Conservation (phyloP, 352 stramenopile species). For the Pilasporangium apinafurcum region DNA sequence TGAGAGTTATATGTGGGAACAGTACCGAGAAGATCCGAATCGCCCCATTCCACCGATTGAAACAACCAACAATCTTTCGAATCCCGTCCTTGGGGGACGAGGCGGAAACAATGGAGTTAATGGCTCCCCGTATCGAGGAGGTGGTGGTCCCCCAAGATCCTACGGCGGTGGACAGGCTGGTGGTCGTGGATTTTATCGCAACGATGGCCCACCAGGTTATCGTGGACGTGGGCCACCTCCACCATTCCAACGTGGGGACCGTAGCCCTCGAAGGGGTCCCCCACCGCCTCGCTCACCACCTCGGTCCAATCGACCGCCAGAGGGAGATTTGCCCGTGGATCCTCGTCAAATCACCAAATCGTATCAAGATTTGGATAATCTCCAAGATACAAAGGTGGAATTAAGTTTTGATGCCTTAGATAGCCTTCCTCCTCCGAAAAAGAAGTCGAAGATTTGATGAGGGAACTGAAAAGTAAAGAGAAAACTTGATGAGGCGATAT, state of each 20-base stretch:
- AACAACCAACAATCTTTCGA: conserved; percentile 56
- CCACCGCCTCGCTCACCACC: conserved; percentile 13
- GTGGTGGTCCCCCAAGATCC: conserved; percentile 14
- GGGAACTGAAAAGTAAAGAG: too few relatives aligned
- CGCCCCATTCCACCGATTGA: conserved; percentile 70
- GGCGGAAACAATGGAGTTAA: conserved; percentile 25
- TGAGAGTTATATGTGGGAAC: conserved; percentile 86
- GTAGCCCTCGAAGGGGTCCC: conserved; percentile 22
- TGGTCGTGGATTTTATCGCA: conserved; percentile 47
- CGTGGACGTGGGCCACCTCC: conserved; percentile 41
- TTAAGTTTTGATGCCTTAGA: conserved; percentile 78
- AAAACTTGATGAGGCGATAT: background rate
- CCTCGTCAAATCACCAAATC: conserved; percentile 76
- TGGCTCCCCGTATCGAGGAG: conserved; percentile 16
- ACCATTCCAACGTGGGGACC: conserved; percentile 32
- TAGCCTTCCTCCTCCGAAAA: conserved; percentile 77
- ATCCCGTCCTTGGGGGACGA: conserved; percentile 41
- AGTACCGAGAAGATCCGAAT: conserved; percentile 78
- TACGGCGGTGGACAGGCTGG: conserved; percentile 14
- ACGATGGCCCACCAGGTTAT: conserved; percentile 39
- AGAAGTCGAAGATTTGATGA: conserved; percentile 80
- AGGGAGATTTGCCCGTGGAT: conserved; percentile 68
- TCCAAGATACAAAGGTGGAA: conserved; percentile 80
- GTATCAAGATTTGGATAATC: conserved; percentile 80
- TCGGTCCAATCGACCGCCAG: conserved; percentile 27